Evolutionary conservation across 176 grass and related monocot species (phyloP).

Genomic region (Paspalum notatum): DNA sequence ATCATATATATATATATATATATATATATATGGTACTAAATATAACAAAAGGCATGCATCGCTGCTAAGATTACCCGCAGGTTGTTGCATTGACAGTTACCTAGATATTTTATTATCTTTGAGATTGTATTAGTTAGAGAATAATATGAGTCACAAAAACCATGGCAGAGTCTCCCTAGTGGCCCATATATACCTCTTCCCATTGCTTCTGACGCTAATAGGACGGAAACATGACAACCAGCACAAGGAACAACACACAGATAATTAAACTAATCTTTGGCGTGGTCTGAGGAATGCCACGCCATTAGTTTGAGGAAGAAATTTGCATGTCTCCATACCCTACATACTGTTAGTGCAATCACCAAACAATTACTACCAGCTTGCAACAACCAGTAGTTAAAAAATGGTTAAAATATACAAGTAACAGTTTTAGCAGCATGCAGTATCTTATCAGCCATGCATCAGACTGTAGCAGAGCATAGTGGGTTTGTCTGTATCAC

Average conservation of each 20-base stretch:
- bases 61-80: not conserved
- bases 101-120: not conserved
- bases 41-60: not conserved
- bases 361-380: not conserved
- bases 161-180: not conserved
- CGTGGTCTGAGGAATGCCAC: not conserved
- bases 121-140: not conserved
- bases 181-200: not conserved
- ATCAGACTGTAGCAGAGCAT: conserved; percentile 32
- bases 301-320: not conserved
- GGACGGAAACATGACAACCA: not conserved
- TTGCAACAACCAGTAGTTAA: not conserved
- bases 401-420: conserved; percentile 4
- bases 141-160: not conserved
- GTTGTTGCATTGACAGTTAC: not conserved
- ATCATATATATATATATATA: too few species aligned
- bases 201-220: conserved; percentile 16
- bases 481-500: conserved; percentile 65
- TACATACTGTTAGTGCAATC: not conserved
- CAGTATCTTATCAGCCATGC: not conserved
- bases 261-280: not conserved
- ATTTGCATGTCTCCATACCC: not conserved
- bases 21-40: not conserved
- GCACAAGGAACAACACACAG: not conserved
- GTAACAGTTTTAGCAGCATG: conserved; percentile 1